Conservation (phyloP, 345 rosid genomes). For the Mallotus nudiflorus region DNA sequence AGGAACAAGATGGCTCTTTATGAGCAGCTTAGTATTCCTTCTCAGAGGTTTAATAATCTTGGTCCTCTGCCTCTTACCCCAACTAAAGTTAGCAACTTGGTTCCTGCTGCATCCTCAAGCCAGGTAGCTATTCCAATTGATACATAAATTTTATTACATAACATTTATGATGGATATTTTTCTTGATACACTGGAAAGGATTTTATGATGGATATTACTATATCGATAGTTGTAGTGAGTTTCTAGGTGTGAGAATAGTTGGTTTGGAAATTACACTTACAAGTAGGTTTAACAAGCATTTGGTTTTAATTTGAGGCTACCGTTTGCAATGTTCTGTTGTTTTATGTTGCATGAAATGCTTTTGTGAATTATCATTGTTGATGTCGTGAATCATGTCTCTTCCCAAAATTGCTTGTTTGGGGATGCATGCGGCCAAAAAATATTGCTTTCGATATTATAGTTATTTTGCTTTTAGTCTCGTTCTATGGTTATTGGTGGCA, state of each 20-base stretch:
- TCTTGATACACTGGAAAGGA: neutral
- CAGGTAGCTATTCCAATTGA: slow-evolving; percentile 47
- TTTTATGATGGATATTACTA: neutral
- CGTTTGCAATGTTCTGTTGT: neutral
- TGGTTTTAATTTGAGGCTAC: neutral
- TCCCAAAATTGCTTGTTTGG: neutral
- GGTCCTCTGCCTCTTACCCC: slow-evolving; percentile 39
- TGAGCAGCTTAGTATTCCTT: slow-evolving; percentile 86
- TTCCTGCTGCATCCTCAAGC: slow-evolving; percentile 50
- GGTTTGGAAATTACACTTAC: neutral
- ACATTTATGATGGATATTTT: neutral
- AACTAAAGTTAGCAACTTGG: slow-evolving; percentile 32
- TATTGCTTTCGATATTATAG: neutral
- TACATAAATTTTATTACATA: neutral
- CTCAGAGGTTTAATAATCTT: slow-evolving; percentile 59
- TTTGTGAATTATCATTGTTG: neutral
- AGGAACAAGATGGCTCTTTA: slow-evolving; percentile 99
- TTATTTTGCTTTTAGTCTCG: neutral
- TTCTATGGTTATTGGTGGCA: slow-evolving; percentile 4
- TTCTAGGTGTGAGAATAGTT: neutral
- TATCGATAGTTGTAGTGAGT: neutral
- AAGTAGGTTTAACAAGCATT: neutral
- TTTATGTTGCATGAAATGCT: neutral
- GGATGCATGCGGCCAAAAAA: no score
- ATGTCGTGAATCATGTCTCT: neutral